These are phyloP conservation scores for Smittium culicis DNA, from an alignment of 371 early-diverging fungal species.

Conservation along the genomic window DNA sequence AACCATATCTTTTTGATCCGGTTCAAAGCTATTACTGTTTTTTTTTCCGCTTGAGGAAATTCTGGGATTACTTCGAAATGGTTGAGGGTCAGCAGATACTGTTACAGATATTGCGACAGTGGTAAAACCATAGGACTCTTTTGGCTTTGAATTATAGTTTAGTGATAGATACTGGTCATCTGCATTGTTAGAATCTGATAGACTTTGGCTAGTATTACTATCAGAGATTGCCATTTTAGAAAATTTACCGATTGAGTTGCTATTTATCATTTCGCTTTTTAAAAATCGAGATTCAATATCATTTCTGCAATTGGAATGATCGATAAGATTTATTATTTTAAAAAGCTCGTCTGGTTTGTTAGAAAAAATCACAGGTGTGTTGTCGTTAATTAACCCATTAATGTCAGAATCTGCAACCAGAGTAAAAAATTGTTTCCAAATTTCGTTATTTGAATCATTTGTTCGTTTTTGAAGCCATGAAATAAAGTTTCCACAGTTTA, in stretches of 20 bases:
- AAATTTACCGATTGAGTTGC: neutral
- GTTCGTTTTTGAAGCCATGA: constrained; percentile 83
- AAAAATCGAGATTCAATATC: neutral
- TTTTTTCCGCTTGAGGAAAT: neutral
- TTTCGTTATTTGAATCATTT: constrained; percentile 53
- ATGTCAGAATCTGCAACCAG: constrained; percentile 4
- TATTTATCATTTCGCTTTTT: neutral
- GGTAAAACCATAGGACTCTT: neutral
- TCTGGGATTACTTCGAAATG: neutral
- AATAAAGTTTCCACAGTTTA: constrained; percentile 88
- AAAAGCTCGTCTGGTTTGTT: neutral
- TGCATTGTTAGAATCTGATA: neutral
- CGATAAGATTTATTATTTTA: neutral
- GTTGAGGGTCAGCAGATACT: neutral
- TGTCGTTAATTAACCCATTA: neutral
- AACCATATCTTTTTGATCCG: no score
- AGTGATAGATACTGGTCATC: no score
- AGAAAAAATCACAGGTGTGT: neutral
- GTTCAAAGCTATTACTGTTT: neutral
- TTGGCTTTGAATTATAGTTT: neutral
- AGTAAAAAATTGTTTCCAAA: constrained; percentile 25
- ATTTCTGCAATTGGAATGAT: neutral
- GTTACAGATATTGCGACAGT: neutral
- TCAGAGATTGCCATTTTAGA: neutral
- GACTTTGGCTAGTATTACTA: neutral